A percentile compares a stretch with the other conserved stretches of the same genome.
These are phyloP conservation scores for Agrocybe chaxingu DNA, from an alignment of 768 basidiomycete genomes.

Conservation along the genomic window DNA sequence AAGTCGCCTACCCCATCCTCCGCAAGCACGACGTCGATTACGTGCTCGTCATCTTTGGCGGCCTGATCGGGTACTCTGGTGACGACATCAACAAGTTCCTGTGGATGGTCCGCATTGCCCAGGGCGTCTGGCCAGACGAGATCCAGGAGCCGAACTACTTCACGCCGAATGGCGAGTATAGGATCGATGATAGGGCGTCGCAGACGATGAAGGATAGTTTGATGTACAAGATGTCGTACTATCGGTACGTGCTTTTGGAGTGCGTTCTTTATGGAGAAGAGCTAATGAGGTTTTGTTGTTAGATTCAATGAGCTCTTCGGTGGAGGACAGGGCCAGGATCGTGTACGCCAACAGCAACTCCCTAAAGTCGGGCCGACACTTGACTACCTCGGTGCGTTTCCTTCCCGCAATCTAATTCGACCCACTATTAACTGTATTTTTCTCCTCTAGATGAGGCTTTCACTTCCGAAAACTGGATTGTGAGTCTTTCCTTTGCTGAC, in stretches of 20 bases:
- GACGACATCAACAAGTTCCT: conserved; percentile 99
- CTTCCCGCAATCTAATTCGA: not conserved
- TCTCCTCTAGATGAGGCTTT: conserved; percentile 84
- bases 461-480: conserved; percentile 99
- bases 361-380: conserved; percentile 77
- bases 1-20: conserved; percentile 95
- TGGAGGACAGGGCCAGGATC: conserved; percentile 64
- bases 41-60: conserved; percentile 96
- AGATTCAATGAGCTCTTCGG: conserved; percentile 91
- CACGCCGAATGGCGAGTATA: conserved; percentile 89
- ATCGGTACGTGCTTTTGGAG: conserved; percentile 49
- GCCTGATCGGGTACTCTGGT: conserved; percentile 93
- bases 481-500: conserved; percentile 32
- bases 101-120: conserved; percentile 96
- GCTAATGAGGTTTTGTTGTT: conserved; percentile 7
- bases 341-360: conserved; percentile 85
- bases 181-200: conserved; percentile 82
- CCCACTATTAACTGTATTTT: conserved; percentile 1
- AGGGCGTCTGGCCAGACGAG: conserved; percentile 98
- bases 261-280: not conserved
- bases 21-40: conserved; percentile 98
- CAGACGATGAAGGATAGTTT: conserved; percentile 90
- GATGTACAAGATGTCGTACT: conserved; percentile 99
- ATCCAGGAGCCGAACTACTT: conserved; percentile 96
- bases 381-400: conserved; percentile 76